Conservation (phyloP, 73 alveolate species). For the Paramecium biaurelia region DNA sequence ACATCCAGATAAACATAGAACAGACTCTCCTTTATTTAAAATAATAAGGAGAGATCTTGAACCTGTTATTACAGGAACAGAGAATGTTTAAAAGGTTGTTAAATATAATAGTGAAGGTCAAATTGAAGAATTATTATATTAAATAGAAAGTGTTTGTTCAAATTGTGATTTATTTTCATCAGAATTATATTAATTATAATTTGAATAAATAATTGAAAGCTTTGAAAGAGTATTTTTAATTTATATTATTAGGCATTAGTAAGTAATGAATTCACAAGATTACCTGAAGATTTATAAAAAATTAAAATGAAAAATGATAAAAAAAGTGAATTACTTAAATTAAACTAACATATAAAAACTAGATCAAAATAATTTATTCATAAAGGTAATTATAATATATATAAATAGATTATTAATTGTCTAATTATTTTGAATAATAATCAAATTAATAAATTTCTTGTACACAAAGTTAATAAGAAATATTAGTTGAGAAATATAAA, state of each 20-base stretch:
- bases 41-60: conserved; percentile 35
- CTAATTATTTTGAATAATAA: conserved; percentile 23
- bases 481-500: conserved; percentile 3
- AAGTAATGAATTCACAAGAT: conserved; percentile 32
- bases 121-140: background rate
- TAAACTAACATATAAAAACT: conserved; percentile 21
- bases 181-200: conserved; percentile 17
- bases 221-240: conserved; percentile 6
- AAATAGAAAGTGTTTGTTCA: conserved; percentile 49
- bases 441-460: background rate
- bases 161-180: conserved; percentile 45
- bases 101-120: conserved; percentile 42
- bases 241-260: background rate
- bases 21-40: background rate
- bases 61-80: conserved; percentile 9
- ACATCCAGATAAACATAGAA: background rate
- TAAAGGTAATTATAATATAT: background rate
- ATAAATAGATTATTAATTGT: background rate
- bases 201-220: conserved; percentile 32
- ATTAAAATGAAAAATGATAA: conserved; percentile 2
- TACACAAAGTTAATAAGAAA: background rate
- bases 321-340: conserved; percentile 21
- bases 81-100: background rate
- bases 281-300: conserved; percentile 51
- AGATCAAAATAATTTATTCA: background rate